A percentile compares a stretch with the other conserved stretches of the same genome.
Evolutionary conservation across 1,139 yeast species (phyloP).

Genomic region (Eremothecium gossypii): DNA sequence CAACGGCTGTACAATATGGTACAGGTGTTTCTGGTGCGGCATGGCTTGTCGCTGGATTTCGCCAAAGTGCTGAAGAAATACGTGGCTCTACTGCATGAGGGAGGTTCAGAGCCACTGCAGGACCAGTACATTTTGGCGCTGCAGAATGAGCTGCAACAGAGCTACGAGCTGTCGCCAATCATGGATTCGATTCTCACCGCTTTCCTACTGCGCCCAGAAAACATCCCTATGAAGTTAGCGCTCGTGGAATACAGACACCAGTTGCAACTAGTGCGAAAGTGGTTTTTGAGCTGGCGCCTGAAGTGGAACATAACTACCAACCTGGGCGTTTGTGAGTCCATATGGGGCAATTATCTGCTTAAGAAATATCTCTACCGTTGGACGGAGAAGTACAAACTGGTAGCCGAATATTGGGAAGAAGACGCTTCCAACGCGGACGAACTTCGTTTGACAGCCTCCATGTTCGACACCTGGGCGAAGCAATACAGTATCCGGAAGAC

Average conservation of each 20-base stretch:
- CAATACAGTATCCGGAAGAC: conserved; percentile 12
- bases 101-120: conserved; percentile 15
- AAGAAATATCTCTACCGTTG: conserved; percentile 13
- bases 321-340: conserved; percentile 10
- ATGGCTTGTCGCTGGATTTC: conserved; percentile 20
- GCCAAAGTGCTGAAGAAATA: conserved; percentile 19
- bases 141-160: conserved; percentile 16
- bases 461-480: conserved; percentile 15
- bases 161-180: conserved; percentile 13
- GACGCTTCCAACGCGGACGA: conserved; percentile 13
- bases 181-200: conserved; percentile 16
- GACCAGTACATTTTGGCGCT: conserved; percentile 17
- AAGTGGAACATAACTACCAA: conserved; percentile 8
- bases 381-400: conserved; percentile 9
- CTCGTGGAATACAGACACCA: conserved; percentile 12
- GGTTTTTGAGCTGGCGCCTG: conserved; percentile 15
- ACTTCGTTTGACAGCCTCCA: conserved; percentile 12
- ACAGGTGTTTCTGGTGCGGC: conserved; percentile 19
- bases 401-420: conserved; percentile 6
- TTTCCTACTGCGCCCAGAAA: conserved; percentile 20
- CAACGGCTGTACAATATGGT: conserved; percentile 15
- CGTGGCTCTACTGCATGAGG: conserved; percentile 12
- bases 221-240: conserved; percentile 18
- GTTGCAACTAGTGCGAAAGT: conserved; percentile 6
- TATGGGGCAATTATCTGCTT: conserved; percentile 13